A percentile compares a stretch with the other conserved stretches of the same genome.
These are phyloP conservation scores for Trametes sp. DNA, from an alignment of 1,284 basidiomycete species.

Conservation along the genomic window DNA sequence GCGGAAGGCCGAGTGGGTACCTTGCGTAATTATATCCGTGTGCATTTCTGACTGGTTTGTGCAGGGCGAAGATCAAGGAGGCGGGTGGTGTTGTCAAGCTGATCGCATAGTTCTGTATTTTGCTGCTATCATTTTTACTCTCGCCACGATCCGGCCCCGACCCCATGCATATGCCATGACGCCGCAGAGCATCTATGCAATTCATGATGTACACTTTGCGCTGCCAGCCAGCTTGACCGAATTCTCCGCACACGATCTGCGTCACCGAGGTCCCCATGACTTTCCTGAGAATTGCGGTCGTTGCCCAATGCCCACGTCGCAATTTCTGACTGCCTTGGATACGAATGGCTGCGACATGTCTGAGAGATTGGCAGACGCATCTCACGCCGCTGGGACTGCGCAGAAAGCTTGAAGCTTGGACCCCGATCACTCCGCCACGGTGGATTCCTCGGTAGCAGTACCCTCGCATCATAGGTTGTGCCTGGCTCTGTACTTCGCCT, in stretches of 20 bases:
- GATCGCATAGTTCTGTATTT: slow-evolving; percentile 72
- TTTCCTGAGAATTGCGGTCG: neutral
- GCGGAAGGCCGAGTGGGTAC: slow-evolving; percentile 83
- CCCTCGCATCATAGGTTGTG: neutral
- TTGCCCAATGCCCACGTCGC: neutral
- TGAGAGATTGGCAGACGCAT: slow-evolving; percentile 6
- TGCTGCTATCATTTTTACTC: slow-evolving; percentile 33
- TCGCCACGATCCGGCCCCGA: slow-evolving; percentile 31
- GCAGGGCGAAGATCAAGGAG: slow-evolving; percentile 86
- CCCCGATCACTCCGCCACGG: slow-evolving; percentile 5
- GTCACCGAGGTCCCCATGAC: neutral
- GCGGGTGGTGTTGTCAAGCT: slow-evolving; percentile 94
- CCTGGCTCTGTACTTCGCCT: neutral
- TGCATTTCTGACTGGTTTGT: slow-evolving; percentile 5
- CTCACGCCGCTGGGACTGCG: slow-evolving; percentile 10
- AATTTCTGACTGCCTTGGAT: slow-evolving; percentile 9
- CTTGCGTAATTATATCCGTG: slow-evolving; percentile 6
- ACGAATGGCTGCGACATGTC: slow-evolving; percentile 14
- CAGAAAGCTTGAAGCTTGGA: neutral
- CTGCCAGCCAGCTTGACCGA: slow-evolving; percentile 1
- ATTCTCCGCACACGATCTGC: neutral
- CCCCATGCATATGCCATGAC: slow-evolving; percentile 45
- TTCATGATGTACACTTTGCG: slow-evolving; percentile 35
- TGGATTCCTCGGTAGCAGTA: neutral
- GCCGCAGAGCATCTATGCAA: slow-evolving; percentile 42